Evolutionary conservation across 1,139 yeast species (phyloP).

Genomic region (Lodderomyces parapsilosis): DNA sequence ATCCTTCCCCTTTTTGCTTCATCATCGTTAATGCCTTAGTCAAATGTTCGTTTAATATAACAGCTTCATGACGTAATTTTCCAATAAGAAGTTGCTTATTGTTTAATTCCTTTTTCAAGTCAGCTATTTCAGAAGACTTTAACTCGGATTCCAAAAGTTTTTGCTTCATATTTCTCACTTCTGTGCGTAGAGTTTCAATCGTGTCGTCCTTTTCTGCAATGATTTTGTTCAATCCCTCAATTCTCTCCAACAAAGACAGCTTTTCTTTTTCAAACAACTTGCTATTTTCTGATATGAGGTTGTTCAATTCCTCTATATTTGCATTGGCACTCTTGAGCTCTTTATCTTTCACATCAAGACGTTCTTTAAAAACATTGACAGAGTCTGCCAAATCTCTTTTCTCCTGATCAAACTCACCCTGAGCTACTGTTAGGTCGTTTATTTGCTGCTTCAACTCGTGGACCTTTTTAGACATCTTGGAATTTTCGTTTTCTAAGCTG

Average conservation of each 20-base stretch:
- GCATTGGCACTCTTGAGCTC: slow-evolving; percentile 17
- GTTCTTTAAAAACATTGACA: slow-evolving; percentile 47
- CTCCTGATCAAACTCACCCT: slow-evolving; percentile 49
- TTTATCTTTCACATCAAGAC: slow-evolving; percentile 25
- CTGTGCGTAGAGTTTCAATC: slow-evolving; percentile 9
- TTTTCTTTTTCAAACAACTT: slow-evolving; percentile 7
- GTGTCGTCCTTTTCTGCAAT: slow-evolving; percentile 5
- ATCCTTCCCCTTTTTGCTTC: slow-evolving; percentile 65
- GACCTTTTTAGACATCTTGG: slow-evolving; percentile 31
- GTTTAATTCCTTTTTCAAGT: slow-evolving; percentile 42
- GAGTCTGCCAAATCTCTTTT: slow-evolving; percentile 40
- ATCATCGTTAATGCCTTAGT: slow-evolving; percentile 82
- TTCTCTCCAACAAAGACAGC: slow-evolving; percentile 11
- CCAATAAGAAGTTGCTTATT: slow-evolving; percentile 82
- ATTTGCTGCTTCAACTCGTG: slow-evolving; percentile 42
- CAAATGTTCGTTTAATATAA: slow-evolving; percentile 89
- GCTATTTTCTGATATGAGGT: slow-evolving; percentile 10
- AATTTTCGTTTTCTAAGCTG: slow-evolving; percentile 37
- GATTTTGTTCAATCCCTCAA: slow-evolving; percentile 12
- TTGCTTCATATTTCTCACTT: slow-evolving; percentile 10
- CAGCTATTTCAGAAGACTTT: slow-evolving; percentile 15
- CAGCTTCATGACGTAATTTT: slow-evolving; percentile 91
- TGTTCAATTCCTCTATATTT: slow-evolving; percentile 13
- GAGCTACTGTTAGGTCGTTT: slow-evolving; percentile 46
- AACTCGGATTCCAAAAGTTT: slow-evolving; percentile 7